Conservation (phyloP, 108 stramenopile species). For the Aurantiochytrium sp. region DNA sequence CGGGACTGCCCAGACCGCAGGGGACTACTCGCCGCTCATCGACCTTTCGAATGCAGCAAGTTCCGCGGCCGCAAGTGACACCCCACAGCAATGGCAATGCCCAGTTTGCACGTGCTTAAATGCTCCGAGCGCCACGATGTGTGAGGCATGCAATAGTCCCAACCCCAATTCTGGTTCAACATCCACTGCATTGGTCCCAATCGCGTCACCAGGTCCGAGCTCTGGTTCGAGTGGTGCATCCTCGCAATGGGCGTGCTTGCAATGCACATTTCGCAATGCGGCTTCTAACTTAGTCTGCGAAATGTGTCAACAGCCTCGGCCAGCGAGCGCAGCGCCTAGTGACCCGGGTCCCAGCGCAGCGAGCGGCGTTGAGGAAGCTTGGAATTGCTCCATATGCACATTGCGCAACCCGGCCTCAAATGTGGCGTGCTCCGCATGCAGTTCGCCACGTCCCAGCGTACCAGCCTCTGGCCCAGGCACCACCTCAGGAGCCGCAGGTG, state of each 20-base stretch:
- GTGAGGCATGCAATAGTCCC: not conserved
- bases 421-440: not conserved
- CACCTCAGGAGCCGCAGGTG: no score
- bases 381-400: not conserved
- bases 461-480: no score
- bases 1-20: no score
- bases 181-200: not conserved
- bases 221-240: not conserved
- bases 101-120: not conserved
- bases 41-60: not conserved
- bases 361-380: not conserved
- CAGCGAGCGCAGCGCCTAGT: not conserved
- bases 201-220: not conserved
- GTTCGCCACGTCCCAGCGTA: not conserved
- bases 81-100: not conserved
- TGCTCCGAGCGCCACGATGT: not conserved
- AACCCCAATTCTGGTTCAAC: not conserved
- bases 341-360: no score
- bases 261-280: constrained; percentile 1
- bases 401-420: not conserved
- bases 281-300: not conserved
- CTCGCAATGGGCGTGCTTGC: not conserved
- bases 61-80: not conserved
- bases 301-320: not conserved
- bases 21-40: no score